phyloP scores from a whole-genome alignment of 352 stramenopile species.

The Phytophthora multivora region DNA sequence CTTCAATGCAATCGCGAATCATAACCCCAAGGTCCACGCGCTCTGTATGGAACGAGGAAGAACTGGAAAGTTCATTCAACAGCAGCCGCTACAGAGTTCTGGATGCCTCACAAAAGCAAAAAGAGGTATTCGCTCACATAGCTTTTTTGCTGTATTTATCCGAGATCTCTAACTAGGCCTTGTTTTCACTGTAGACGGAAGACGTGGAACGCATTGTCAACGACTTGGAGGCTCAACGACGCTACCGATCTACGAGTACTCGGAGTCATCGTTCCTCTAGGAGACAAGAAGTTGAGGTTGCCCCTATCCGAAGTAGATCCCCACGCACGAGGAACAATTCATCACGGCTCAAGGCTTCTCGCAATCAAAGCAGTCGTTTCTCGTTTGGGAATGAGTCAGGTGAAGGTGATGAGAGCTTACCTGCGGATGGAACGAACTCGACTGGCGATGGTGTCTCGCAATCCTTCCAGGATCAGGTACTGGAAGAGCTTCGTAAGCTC shows the following conservation, averaged over 20 bases:
- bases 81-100: constrained; percentile 47
- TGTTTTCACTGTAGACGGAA: constrained; percentile 21
- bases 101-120: constrained; percentile 39
- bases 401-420: constrained; percentile 17
- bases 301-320: constrained; percentile 13
- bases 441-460: constrained; percentile 3
- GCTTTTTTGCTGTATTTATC: neutral
- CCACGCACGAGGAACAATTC: constrained; percentile 2
- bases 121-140: constrained; percentile 27
- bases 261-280: constrained; percentile 1
- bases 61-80: constrained; percentile 1
- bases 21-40: constrained; percentile 13
- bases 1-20: constrained; percentile 18
- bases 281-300: constrained; percentile 9
- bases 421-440: neutral
- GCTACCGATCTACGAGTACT: constrained; percentile 10
- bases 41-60: constrained; percentile 18
- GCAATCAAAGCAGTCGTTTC: neutral
- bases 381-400: constrained; percentile 13
- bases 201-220: constrained; percentile 53
- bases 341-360: neutral
- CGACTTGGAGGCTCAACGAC: constrained; percentile 37
- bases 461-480: constrained; percentile 52
- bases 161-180: neutral
- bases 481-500: constrained; percentile 55